A percentile compares a stretch with the other conserved stretches of the same genome.
Conservation (phyloP, 2,329 filamentous ascomycete species). For the Colletotrichum liriopes region DNA sequence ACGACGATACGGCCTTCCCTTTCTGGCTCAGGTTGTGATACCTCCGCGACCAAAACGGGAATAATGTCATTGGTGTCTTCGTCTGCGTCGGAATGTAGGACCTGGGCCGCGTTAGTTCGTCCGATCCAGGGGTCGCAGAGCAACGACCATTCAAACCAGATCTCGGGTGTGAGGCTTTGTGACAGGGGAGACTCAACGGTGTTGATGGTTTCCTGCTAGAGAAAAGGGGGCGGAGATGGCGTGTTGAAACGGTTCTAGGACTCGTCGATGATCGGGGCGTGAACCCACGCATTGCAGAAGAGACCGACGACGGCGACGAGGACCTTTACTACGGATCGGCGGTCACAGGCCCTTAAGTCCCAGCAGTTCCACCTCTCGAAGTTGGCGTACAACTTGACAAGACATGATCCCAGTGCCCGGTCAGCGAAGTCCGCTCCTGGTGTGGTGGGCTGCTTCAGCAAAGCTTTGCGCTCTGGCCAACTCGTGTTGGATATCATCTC, state of each 20-base stretch:
- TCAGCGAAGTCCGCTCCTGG: slow-evolving; percentile 17
- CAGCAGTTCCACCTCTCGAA: slow-evolving; percentile 26
- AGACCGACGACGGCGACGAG: slow-evolving; percentile 29
- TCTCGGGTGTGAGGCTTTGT: slow-evolving; percentile 22
- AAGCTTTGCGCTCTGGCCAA: not conserved
- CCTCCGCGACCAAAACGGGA: slow-evolving; percentile 1
- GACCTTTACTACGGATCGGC: not conserved
- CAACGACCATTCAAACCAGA: slow-evolving; percentile 37
- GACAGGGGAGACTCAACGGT: not conserved
- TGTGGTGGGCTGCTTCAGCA: slow-evolving; percentile 17
- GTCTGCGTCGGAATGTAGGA: not conserved
- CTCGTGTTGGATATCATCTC: slow-evolving; percentile 12
- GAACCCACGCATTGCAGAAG: slow-evolving; percentile 35
- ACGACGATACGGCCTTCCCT: slow-evolving; percentile 32
- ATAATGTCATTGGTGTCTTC: not conserved
- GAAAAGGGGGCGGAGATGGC: not conserved
- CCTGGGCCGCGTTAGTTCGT: slow-evolving; percentile 22
- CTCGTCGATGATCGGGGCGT: slow-evolving; percentile 26
- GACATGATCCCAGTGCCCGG: slow-evolving; percentile 24
- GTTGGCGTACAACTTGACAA: slow-evolving; percentile 31
- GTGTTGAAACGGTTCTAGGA: slow-evolving; percentile 20
- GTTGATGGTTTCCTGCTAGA: not conserved
- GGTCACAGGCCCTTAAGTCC: not conserved
- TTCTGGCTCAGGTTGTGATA: slow-evolving; percentile 31
- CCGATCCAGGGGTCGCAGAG: slow-evolving; percentile 38